Base-by-base conservation (phyloP, 2,329 filamentous ascomycete species). In the Colletotrichum theobromicola region DNA sequence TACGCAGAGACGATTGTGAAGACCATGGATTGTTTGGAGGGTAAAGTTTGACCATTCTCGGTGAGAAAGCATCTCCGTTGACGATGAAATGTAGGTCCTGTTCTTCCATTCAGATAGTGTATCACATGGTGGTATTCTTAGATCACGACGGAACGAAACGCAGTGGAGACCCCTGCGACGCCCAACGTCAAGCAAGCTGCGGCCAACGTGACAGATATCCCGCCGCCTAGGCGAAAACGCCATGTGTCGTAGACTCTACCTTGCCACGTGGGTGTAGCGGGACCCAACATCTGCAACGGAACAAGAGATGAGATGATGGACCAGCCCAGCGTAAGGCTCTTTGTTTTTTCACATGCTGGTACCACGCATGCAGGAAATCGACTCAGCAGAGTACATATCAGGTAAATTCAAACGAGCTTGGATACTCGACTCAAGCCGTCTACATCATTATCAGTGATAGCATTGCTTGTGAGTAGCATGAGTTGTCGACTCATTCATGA, bases 281-380 rank as follows among this genome's bases (percentile, higher is more conserved):
- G 65, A 21, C 42, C 30, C 26, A 62, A 18, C n/a, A 65, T 65
- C 37, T 63, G 46, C 42, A 46, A 46, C 42, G 42, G n/a, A 34
- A 3, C 1, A 21, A 21, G 57, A 69, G n/a, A 72, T 72, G 57
- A 35, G 70, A 72, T 30, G 70, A 30, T 62, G 32, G 24, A 26
- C 26, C 2, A n/a, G 28, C n/a, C 34, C 7, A 32, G n/a, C n/a
- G 21, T 10, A n/a, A 8, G 30, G 57, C 10, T 18, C 32, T 15
- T 46, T 21, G 62, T 69, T 15, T 46, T 21, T 69, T 69, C 70
- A 63, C 65, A 72, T 72, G 70, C 46, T 26, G 32, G 4, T 2
- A 28, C 3, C 13, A 18, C 28, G 15, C 7, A 37, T 26, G 63
- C 5, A n/a, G 26, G 35, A 13, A 26, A 32, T 15, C 35, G 62